Conservation (phyloP, 192 early-diverging fungal genomes). For the Backusella westeae region DNA sequence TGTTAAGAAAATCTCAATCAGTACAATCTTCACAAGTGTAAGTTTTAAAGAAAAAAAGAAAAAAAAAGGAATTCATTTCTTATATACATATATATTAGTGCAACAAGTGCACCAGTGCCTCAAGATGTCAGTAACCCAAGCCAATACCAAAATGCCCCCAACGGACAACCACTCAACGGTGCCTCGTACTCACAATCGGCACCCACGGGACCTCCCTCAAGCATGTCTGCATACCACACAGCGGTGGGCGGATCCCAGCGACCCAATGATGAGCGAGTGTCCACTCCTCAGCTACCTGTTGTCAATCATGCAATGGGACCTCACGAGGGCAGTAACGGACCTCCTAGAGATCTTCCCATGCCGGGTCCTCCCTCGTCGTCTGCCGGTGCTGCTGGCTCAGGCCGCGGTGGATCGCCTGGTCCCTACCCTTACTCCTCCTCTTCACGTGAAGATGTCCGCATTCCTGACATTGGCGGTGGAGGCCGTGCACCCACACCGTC, state of each 20-base stretch:
- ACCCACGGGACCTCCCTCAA: constrained; percentile 26
- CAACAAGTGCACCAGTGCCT: constrained; percentile 10
- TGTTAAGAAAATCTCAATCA: constrained; percentile 24
- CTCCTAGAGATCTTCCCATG: too few species aligned
- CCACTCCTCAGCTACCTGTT: not conserved
- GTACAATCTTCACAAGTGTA: not conserved
- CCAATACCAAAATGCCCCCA: constrained; percentile 27
- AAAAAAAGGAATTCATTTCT: not conserved
- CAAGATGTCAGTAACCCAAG: constrained; percentile 35
- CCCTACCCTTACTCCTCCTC: constrained; percentile 13
- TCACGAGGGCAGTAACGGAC: too few species aligned
- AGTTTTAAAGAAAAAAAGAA: not conserved
- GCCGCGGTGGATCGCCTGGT: constrained; percentile 15
- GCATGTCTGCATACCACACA: constrained; percentile 26
- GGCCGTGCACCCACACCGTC: constrained; percentile 33
- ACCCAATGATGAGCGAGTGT: not conserved
- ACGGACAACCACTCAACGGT: constrained; percentile 22
- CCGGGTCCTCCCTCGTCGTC: constrained; percentile 3
- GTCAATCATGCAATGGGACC: not conserved
- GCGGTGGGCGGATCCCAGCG: not conserved
- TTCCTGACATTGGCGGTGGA: constrained; percentile 31
- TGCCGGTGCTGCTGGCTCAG: not conserved
- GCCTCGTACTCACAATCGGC: not conserved
- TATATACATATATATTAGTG: not conserved
- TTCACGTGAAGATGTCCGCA: constrained; percentile 24